Evolutionary conservation across 768 basidiomycete species (phyloP), one percentile per base, ranked within the genome.

Genomic region (Hemileccinum rubropunctum): DNA sequence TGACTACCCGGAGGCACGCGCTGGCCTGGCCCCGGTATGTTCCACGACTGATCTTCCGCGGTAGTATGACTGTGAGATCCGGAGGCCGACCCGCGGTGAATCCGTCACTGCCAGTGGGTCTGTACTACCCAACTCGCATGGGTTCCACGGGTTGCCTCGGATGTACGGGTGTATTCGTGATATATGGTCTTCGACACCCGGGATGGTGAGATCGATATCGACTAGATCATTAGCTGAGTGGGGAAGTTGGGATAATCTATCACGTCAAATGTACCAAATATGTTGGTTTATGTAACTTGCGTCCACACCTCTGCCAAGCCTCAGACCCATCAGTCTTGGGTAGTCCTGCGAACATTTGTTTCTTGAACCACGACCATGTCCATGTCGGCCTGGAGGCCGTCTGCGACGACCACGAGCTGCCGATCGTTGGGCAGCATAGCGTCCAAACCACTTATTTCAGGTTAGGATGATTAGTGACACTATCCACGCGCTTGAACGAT

Each of bases 351-450:
- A 58, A 59, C 15, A 56, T 33, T 50, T 27, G 44, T 51, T 44
- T 45, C 58, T 63, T 61, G 49, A 62, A 59, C 58, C 43, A 49
- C 55, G 28, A 64, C 52, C 56, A 68, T 67, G 62, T 50, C 64
- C 50, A 57, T 68, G 53, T 56, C 60, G 64, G 66, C 62, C 57
- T 59, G 61, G 37, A 58, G 60, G 64, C 51, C 66, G 64, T 55
- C 62, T 43, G 51, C 48, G 53, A 45, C 52, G 47, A 59, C 58
- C 15, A 54, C 54, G 51, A 56, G 49, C 43, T 66, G 57, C 38
- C 57, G 58, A 58, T 54, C 59, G 38, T 36, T 59, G 45, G 44
- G 51, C 39, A 36, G 60, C 39, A 38, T 46, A 42, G 42, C 51
- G 12, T 51, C 50, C 50, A 64, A 53, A 53, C 50, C 61, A 40